phyloP scores from a whole-genome alignment of 805 yeast genomes.

The Lipomyces anomalus region DNA sequence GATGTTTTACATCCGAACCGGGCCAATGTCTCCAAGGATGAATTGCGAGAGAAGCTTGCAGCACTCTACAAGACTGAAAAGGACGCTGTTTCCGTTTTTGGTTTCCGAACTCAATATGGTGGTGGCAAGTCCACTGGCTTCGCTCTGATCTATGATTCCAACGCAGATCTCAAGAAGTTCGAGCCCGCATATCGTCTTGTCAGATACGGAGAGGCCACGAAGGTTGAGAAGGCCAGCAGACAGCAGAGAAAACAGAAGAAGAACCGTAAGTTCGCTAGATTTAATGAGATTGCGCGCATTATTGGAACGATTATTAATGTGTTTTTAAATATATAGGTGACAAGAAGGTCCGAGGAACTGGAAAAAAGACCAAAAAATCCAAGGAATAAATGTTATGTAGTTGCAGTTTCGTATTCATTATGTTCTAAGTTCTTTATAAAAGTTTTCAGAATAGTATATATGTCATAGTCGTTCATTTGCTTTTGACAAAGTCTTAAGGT shows the following conservation, averaged over 20 bases:
- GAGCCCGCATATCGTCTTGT: constrained; percentile 99
- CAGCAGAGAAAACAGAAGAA: constrained; percentile 99
- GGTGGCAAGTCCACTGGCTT: constrained; percentile 99
- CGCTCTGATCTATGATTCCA: constrained; percentile 97
- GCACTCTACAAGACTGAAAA: constrained; percentile 84
- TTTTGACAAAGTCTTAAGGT: background rate
- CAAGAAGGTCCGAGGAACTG: constrained; percentile 98
- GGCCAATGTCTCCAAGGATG: constrained; percentile 99
- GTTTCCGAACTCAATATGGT: constrained; percentile 99
- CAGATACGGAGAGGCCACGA: constrained; percentile 95
- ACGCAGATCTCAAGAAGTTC: constrained; percentile 95
- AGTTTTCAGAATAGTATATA: background rate
- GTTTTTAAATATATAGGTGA: constrained; percentile 39
- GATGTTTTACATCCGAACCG: constrained; percentile 99
- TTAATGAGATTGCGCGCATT: background rate
- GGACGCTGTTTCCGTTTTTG: constrained; percentile 94
- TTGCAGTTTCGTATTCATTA: background rate
- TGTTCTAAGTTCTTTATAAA: background rate
- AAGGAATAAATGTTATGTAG: constrained; percentile 17
- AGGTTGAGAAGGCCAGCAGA: constrained; percentile 97
- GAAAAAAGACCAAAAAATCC: constrained; percentile 68
- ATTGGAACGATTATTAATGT: background rate
- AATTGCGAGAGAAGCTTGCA: constrained; percentile 91
- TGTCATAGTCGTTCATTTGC: background rate
- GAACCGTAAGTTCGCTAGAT: constrained; percentile 61